Evolutionary conservation across 2,329 filamentous ascomycete genomes (phyloP).

Genomic region (Penicillium corylophilum): DNA sequence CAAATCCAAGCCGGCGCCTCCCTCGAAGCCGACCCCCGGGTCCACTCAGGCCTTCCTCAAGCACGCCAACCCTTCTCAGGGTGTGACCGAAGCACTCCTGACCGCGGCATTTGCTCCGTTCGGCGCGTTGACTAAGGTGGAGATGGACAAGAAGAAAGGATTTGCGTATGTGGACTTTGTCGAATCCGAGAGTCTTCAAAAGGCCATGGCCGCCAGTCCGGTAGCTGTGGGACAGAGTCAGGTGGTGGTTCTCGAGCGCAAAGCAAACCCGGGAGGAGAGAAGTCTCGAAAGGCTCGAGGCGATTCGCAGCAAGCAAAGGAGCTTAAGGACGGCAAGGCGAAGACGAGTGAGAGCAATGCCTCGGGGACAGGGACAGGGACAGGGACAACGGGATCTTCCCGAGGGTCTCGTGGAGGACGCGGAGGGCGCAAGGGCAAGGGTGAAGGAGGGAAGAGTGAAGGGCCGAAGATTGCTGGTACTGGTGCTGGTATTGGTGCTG

Average conservation of each 20-base stretch:
- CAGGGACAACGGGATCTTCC: constrained; percentile 12
- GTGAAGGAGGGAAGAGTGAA: neutral
- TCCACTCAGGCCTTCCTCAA: constrained; percentile 66
- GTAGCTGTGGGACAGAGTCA: constrained; percentile 79
- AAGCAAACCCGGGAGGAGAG: constrained; percentile 34
- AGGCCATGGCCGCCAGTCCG: constrained; percentile 78
- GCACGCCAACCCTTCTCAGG: constrained; percentile 84
- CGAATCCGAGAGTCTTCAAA: constrained; percentile 68
- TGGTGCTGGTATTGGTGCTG: neutral
- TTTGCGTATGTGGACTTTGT: constrained; percentile 92
- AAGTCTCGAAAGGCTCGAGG: constrained; percentile 33
- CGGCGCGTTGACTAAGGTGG: constrained; percentile 73
- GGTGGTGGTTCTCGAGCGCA: constrained; percentile 76
- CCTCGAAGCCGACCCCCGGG: constrained; percentile 20
- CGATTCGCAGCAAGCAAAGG: constrained; percentile 19
- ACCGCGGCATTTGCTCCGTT: constrained; percentile 72
- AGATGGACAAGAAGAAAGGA: constrained; percentile 92
- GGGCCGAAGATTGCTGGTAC: constrained; percentile 11
- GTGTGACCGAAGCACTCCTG: constrained; percentile 79
- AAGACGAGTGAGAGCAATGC: constrained; percentile 1
- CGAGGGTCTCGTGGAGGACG: constrained; percentile 25
- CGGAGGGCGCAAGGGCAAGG: constrained; percentile 21
- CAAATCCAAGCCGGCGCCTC: constrained; percentile 29
- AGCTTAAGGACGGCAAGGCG: constrained; percentile 11
- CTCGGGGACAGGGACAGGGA: neutral